Conservation (phyloP, 2,329 filamentous ascomycete species). For the Alternaria ethzedia region DNA sequence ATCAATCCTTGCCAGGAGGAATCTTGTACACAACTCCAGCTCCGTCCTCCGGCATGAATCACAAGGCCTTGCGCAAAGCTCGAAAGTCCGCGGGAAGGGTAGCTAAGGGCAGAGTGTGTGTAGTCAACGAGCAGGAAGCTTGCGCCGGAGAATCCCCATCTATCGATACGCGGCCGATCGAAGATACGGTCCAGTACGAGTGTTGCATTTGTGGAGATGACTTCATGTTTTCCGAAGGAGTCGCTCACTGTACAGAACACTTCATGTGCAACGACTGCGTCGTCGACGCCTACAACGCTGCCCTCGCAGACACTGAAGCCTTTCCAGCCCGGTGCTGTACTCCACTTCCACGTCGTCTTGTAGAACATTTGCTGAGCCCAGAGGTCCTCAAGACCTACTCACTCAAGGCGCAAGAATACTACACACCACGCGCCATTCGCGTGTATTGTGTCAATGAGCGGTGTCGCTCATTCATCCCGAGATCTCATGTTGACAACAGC, state of each 20-base stretch:
- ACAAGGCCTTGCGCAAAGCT: background rate
- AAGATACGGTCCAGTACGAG: background rate
- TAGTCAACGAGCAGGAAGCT: background rate
- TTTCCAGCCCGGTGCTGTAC: conserved; percentile 6
- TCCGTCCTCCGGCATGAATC: background rate
- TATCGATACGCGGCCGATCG: background rate
- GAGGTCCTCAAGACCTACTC: background rate
- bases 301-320: background rate
- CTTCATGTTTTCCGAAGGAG: background rate
- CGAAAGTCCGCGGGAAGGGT: background rate
- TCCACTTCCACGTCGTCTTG: background rate
- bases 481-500: background rate
- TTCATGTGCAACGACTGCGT: conserved; percentile 8
- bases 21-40: background rate
- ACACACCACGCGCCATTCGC: background rate
- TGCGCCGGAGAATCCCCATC: background rate
- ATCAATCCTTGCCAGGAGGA: background rate
- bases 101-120: background rate
- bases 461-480: background rate
- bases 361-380: conserved; percentile 1
- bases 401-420: background rate
- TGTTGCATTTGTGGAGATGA: conserved; percentile 4
- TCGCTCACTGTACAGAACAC: conserved; percentile 3
- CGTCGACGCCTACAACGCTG: background rate
- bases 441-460: conserved; percentile 1